Evolutionary conservation across 208 protist genomes (phyloP).

Genomic region (Leishmania martiniquensis): DNA sequence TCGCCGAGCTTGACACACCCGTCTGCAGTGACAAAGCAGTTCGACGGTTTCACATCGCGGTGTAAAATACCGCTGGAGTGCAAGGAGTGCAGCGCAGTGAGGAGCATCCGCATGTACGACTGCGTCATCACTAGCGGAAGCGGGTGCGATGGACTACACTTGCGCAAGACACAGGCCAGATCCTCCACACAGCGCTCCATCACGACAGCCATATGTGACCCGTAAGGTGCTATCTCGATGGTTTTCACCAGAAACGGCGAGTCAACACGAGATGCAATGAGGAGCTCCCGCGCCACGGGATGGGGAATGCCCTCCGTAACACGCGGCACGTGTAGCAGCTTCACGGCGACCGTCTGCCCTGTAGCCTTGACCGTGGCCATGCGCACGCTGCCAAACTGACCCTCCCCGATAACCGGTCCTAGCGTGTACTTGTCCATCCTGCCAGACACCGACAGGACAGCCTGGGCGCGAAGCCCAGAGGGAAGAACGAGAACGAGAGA

Average conservation of each 20-base stretch:
- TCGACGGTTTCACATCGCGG: slow-evolving; percentile 89
- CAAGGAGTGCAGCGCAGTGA: slow-evolving; percentile 63
- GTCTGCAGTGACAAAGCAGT: slow-evolving; percentile 75
- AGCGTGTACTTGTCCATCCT: slow-evolving; percentile 72
- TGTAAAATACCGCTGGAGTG: slow-evolving; percentile 76
- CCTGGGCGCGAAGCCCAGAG: too few relatives aligned
- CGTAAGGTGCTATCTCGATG: slow-evolving; percentile 68
- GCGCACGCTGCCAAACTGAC: slow-evolving; percentile 75
- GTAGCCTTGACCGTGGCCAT: slow-evolving; percentile 56
- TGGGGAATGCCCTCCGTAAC: slow-evolving; percentile 81
- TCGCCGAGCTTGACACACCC: slow-evolving; percentile 94
- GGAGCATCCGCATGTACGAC: slow-evolving; percentile 61
- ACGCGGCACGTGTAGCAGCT: slow-evolving; percentile 58
- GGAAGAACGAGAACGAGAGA: neutral
- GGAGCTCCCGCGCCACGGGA: slow-evolving; percentile 73
- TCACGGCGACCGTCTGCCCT: slow-evolving; percentile 69
- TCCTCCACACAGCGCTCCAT: slow-evolving; percentile 83
- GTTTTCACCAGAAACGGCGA: slow-evolving; percentile 67
- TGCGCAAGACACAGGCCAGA: slow-evolving; percentile 44
- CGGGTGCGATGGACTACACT: slow-evolving; percentile 28
- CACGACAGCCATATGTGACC: slow-evolving; percentile 66
- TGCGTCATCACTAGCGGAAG: slow-evolving; percentile 32
- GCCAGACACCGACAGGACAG: neutral
- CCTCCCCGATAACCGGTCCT: slow-evolving; percentile 70
- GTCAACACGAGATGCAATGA: slow-evolving; percentile 49